Percentiles rank a stretch among this genome's conserved stretches.
These are phyloP conservation scores for Yamadazyma songkhlaensis DNA, from an alignment of 1,139 yeast genomes.

Conservation along the genomic window DNA sequence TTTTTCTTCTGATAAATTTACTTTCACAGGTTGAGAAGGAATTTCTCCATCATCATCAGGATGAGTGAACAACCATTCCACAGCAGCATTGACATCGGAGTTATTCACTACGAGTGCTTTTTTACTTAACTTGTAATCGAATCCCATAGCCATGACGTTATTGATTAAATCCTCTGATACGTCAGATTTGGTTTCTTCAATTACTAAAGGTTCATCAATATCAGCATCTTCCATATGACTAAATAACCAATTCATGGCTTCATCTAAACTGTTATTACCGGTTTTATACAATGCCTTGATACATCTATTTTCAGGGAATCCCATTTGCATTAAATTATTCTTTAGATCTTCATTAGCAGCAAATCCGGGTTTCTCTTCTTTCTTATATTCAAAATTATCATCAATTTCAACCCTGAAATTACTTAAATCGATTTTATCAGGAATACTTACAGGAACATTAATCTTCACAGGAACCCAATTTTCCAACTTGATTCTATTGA, in stretches of 20 bases:
- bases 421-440: conserved; percentile 42
- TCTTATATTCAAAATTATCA: conserved; percentile 38
- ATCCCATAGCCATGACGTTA: conserved; percentile 74
- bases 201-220: conserved; percentile 55
- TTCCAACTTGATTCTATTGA: conserved; percentile 75
- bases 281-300: conserved; percentile 69
- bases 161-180: conserved; percentile 44
- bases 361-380: conserved; percentile 30
- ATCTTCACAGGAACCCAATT: conserved; percentile 91
- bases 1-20: conserved; percentile 21
- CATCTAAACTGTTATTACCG: conserved; percentile 65
- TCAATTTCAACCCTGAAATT: conserved; percentile 26
- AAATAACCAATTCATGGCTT: conserved; percentile 89
- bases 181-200: conserved; percentile 11
- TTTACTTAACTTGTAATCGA: conserved; percentile 55
- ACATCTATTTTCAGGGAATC: conserved; percentile 73
- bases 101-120: conserved; percentile 64
- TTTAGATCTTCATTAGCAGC: conserved; percentile 56
- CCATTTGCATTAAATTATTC: conserved; percentile 68
- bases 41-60: conserved; percentile 58
- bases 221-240: conserved; percentile 84
- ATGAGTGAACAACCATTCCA: conserved; percentile 84
- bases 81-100: conserved; percentile 69
- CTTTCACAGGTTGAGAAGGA: conserved; percentile 15
- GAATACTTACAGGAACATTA: conserved; percentile 66